phyloP scores from a whole-genome alignment of 352 stramenopile genomes.

The Phytophthora macrochlamydospora region DNA sequence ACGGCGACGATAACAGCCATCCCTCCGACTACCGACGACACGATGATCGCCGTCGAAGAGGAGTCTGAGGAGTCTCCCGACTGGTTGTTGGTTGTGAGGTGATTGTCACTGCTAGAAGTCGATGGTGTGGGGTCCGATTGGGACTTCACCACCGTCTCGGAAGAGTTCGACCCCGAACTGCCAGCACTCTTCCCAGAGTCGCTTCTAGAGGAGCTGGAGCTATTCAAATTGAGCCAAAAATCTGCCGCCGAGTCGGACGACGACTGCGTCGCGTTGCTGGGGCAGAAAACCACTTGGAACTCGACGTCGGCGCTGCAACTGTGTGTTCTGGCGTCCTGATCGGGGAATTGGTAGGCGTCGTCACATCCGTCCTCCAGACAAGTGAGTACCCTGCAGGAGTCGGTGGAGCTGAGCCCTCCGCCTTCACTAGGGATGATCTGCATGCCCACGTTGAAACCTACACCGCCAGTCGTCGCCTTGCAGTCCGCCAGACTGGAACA shows the following conservation, averaged over 20 bases:
- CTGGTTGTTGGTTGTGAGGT: slow-evolving; percentile 9
- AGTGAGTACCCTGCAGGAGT: slow-evolving; percentile 52
- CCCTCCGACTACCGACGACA: slow-evolving; percentile 16
- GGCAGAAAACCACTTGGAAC: slow-evolving; percentile 71
- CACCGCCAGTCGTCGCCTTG: slow-evolving; percentile 59
- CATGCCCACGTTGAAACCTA: slow-evolving; percentile 80
- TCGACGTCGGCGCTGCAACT: slow-evolving; percentile 49
- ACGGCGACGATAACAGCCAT: slow-evolving; percentile 29
- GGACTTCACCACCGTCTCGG: slow-evolving; percentile 6
- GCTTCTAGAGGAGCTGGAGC: slow-evolving; percentile 9
- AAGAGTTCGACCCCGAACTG: slow-evolving; percentile 7
- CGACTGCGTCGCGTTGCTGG: slow-evolving; percentile 16
- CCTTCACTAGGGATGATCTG: slow-evolving; percentile 51
- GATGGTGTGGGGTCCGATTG: slow-evolving; percentile 14
- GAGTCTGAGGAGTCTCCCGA: slow-evolving; percentile 17
- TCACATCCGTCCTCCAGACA: slow-evolving; percentile 63
- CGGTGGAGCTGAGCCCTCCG: slow-evolving; percentile 27
- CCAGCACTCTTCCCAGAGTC: slow-evolving; percentile 7
- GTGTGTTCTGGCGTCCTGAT: slow-evolving; percentile 73
- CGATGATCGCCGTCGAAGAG: slow-evolving; percentile 22
- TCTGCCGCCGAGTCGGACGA: slow-evolving; percentile 21
- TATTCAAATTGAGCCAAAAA: slow-evolving; percentile 27
- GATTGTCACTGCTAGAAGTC: slow-evolving; percentile 4
- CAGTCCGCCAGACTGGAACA: slow-evolving; percentile 63
- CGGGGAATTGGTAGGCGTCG: slow-evolving; percentile 76